phyloP scores from a whole-genome alignment of 129 eudicot species.

The Kitagawia praeruptora region DNA sequence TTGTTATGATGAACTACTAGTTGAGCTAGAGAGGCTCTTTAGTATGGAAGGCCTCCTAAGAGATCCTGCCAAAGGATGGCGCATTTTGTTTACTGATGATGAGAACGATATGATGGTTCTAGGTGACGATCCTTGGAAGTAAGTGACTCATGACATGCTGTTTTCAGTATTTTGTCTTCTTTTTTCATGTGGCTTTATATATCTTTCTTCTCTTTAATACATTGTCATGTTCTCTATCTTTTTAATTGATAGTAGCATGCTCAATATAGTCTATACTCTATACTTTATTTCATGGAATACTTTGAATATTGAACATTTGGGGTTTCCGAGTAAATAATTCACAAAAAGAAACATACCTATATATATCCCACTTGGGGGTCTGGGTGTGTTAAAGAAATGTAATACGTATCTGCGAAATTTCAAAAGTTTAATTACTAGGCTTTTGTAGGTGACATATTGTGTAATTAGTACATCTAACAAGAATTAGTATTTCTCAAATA shows the following conservation, averaged over 20 bases:
- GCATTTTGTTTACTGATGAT: conserved; percentile 71
- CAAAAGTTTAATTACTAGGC: not conserved
- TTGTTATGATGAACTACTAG: conserved; percentile 53
- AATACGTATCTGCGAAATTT: not conserved
- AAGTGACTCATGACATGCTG: conserved; percentile 20
- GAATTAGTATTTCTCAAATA: not conserved
- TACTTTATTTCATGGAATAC: not conserved
- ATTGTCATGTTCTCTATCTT: not conserved
- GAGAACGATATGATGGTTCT: conserved; percentile 96
- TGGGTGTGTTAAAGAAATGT: not conserved
- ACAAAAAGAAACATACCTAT: not conserved
- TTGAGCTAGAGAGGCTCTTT: conserved; percentile 73
- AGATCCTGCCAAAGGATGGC: conserved; percentile 64
- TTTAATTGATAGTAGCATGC: not conserved
- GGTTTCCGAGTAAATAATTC: too few species aligned
- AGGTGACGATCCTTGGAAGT: conserved; percentile 95
- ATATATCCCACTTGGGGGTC: not conserved
- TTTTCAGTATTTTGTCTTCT: not conserved
- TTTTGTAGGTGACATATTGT: not conserved
- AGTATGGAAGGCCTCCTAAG: conserved; percentile 72
- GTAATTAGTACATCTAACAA: not conserved
- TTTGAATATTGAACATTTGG: not conserved
- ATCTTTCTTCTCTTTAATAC: not conserved
- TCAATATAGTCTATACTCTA: not conserved
- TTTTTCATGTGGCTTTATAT: not conserved